Conservation (phyloP, 2,329 filamentous ascomycete species). For the Byssochlamys sp. region DNA sequence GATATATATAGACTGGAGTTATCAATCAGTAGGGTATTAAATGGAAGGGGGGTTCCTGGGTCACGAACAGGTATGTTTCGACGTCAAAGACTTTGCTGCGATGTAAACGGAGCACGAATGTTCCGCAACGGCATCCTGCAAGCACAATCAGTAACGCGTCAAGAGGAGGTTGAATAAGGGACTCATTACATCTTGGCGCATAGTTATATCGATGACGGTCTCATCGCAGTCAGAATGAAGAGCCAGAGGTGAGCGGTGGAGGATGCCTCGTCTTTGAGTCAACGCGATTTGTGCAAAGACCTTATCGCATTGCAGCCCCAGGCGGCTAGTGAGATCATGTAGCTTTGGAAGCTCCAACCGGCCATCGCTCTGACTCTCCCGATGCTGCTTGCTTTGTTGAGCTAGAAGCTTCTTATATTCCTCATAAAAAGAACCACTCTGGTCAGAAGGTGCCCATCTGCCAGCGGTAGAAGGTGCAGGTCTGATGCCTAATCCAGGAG, state of each 20-base stretch:
- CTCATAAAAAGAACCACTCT: slow-evolving; percentile 34
- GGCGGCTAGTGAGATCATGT: slow-evolving; percentile 53
- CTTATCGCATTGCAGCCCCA: slow-evolving; percentile 48
- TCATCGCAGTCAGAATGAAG: slow-evolving; percentile 33
- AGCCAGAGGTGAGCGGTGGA: slow-evolving; percentile 51
- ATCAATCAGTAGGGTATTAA: not conserved
- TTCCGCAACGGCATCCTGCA: slow-evolving; percentile 16
- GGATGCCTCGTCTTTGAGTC: slow-evolving; percentile 58
- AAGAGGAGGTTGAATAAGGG: not conserved
- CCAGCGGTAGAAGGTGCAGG: slow-evolving; percentile 32
- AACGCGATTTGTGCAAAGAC: slow-evolving; percentile 61
- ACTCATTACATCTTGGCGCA: slow-evolving; percentile 42
- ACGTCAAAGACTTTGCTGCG: slow-evolving; percentile 23
- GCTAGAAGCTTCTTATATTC: slow-evolving; percentile 44
- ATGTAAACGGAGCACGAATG: slow-evolving; percentile 24
- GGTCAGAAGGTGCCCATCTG: slow-evolving; percentile 30
- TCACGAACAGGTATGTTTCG: slow-evolving; percentile 23
- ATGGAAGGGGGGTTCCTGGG: not conserved
- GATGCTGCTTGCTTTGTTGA: slow-evolving; percentile 35
- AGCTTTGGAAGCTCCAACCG: slow-evolving; percentile 50
- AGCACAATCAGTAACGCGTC: not conserved
- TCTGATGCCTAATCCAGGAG: slow-evolving; percentile 18
- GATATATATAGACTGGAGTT: slow-evolving; percentile 49
- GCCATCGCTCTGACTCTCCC: slow-evolving; percentile 38
- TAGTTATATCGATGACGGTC: slow-evolving; percentile 45